phyloP scores from a whole-genome alignment of 805 yeast genomes.

The Candida insectorum region DNA sequence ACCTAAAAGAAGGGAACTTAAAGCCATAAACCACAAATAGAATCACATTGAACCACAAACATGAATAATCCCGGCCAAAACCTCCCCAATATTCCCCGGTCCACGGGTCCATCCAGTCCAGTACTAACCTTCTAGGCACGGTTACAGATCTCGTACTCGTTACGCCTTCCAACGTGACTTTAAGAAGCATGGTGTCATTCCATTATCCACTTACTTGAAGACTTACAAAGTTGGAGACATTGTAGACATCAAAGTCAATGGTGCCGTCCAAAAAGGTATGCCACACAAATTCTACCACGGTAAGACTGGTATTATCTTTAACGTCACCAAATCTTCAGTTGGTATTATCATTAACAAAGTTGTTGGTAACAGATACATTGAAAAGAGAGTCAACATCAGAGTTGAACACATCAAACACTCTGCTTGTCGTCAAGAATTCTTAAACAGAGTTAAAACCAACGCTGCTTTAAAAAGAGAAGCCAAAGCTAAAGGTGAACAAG shows the following conservation, averaged over 20 bases:
- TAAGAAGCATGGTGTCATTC: constrained; percentile 93
- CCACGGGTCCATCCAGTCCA: not conserved
- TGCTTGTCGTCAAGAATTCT: constrained; percentile 98
- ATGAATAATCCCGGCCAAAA: too few species aligned
- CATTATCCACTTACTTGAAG: constrained; percentile 96
- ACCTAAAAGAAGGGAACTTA: too few species aligned
- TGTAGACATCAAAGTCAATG: constrained; percentile 99
- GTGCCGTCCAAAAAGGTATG: constrained; percentile 99
- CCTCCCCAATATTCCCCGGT: too few species aligned
- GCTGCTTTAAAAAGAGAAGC: constrained; percentile 94
- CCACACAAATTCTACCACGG: constrained; percentile 99
- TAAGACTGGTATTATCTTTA: constrained; percentile 98
- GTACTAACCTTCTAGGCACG: constrained; percentile 47
- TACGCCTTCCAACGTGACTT: constrained; percentile 99
- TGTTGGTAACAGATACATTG: constrained; percentile 98
- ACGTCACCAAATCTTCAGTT: constrained; percentile 97
- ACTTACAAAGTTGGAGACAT: constrained; percentile 98
- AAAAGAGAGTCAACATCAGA: constrained; percentile 98
- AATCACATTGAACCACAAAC: too few species aligned
- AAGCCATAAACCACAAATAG: too few species aligned
- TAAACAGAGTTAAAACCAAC: constrained; percentile 96
- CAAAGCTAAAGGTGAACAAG: constrained; percentile 87
- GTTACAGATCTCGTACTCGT: constrained; percentile 99
- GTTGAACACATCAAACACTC: constrained; percentile 99
- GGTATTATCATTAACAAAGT: constrained; percentile 98